Base-by-base conservation (phyloP, 306 rosid species). In the Cicer judaicum region DNA sequence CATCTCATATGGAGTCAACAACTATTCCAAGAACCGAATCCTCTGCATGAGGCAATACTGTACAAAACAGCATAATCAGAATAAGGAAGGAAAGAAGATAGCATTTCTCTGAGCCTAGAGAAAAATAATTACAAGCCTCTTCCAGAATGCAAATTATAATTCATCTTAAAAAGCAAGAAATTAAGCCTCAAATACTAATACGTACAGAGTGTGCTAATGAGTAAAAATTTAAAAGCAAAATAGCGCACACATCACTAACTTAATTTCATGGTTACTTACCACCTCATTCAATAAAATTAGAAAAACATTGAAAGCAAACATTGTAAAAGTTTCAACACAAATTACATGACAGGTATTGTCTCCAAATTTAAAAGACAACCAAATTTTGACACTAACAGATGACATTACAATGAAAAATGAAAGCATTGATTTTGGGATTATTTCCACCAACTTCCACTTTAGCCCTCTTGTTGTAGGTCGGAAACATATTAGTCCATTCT, bases 21-120 rank as follows among this genome's bases (percentile, higher is more conserved):
- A 94, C 88, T 62, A 94, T 90, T 78, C 99, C 99, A 72, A 94
- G 92, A 21, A 94, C 85, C 44, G 92, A 87, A 86, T 94, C 99
- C 84, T 74, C 96, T 47, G 87, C 81, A 73, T 80, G 88, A 66
- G 99, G 96, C 21, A 96, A 81, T 94, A 94, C 99, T 94, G 89
- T 43, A 80, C 9, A 80, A 65, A 44, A 74, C 49, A 79, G 18
- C 48, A 66, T 9, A 59, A 73, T 65, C 74, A 42, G 56, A 63
- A 41, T 12, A 13, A 76, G 38, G n/a, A n/a, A n/a, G n/a, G 15
- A 9, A n/a, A 44, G 9, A 65, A 57, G 64, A 49, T 39, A 39
- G 29, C 18, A 76, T 9, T 11, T 38, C 36, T 72, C 16, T 42
- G 0, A 7, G 42, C 63, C 12, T 38, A 49, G 10, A 18, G 36